Conservation (phyloP, 2,329 filamentous ascomycete species). For the Colletotrichum cordylinicola region DNA sequence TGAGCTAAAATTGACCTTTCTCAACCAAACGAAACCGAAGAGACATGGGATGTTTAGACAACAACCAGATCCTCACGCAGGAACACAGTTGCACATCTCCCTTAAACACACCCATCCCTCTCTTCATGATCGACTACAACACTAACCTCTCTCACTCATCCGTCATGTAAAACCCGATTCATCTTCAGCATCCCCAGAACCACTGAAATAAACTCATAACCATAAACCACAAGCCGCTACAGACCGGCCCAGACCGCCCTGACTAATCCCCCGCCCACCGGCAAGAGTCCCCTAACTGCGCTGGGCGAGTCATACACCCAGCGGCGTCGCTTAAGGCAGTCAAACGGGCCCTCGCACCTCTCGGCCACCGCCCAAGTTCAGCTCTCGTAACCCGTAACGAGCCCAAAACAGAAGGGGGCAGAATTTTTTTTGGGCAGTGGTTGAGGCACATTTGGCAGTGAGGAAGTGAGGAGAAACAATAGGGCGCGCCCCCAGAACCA, state of each 20-base stretch:
- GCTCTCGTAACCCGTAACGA: not conserved
- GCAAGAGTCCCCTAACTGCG: not conserved
- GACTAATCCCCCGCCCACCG: not conserved
- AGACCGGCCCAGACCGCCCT: not conserved
- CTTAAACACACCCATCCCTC: accelerated
- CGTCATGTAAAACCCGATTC: not conserved
- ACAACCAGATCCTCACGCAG: not conserved
- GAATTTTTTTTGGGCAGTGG: not conserved
- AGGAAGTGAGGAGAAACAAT: not conserved
- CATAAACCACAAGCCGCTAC: not conserved
- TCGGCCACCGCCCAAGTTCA: slow-evolving; percentile 1
- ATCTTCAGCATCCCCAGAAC: not conserved
- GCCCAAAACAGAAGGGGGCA: slow-evolving; percentile 1
- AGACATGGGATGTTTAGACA: no score
- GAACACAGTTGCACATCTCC: not conserved
- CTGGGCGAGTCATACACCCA: not conserved
- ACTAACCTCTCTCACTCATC: not conserved
- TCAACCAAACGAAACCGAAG: no score
- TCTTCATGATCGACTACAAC: not conserved
- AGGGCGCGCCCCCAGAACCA: not conserved
- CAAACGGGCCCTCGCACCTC: not conserved
- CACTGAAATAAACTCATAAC: not conserved
- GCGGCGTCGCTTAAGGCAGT: not conserved
- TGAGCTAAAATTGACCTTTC: not conserved
- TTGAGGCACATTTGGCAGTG: not conserved